Evolutionary conservation across 768 basidiomycete species (phyloP), one percentile per base, ranked within the genome.

Genomic region (Boletus sp.): DNA sequence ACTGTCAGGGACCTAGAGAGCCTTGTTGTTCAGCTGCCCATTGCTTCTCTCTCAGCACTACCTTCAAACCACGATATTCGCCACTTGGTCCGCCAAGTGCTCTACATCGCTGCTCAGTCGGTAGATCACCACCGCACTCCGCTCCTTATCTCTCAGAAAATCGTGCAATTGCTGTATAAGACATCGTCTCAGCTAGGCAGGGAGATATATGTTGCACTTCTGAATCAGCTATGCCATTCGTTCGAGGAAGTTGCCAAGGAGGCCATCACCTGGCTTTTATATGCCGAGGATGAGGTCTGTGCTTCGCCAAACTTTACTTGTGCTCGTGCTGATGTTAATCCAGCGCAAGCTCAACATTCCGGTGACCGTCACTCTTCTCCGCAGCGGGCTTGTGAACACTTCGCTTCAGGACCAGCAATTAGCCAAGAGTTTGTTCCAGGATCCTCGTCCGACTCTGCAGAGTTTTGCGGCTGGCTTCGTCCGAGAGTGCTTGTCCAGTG

Each of bases 341-440:
- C 62, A 95, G 92, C 92, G 97, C 63, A 99, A 99, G 74, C 89
- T 90, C 74, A 98, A 98, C 66, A 86, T 98, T 11, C 83, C 93
- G 11, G 96, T 97, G 59, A 97, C 94, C 0, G 84, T 92, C 29
- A 90, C 92, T 2, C 80, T 99, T 35, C 75, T 98, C 50, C 84
- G 88, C 41, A 90, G 90, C 50, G 85, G 89, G 47, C 81, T 98
- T 23, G 79, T 99, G 67, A 83, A 81, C 58, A 77, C 84, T 32
- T 75, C 76, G 15, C 82, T 93, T 35, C 87, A 93, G 65, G 97
- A 99, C 70, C 85, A 89, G 58, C 92, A 95, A 68, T 75, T 99
- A 37, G 93, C 93, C 25, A 93, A 94, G 69, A 81, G 87, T 56
- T 74, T 98, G 55, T 80, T 82, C 61, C 83, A 84, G 14, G 89